These are phyloP conservation scores for Lepraria neglecta DNA, from an alignment of 495 filamentous ascomycete species.

Conservation along the genomic window DNA sequence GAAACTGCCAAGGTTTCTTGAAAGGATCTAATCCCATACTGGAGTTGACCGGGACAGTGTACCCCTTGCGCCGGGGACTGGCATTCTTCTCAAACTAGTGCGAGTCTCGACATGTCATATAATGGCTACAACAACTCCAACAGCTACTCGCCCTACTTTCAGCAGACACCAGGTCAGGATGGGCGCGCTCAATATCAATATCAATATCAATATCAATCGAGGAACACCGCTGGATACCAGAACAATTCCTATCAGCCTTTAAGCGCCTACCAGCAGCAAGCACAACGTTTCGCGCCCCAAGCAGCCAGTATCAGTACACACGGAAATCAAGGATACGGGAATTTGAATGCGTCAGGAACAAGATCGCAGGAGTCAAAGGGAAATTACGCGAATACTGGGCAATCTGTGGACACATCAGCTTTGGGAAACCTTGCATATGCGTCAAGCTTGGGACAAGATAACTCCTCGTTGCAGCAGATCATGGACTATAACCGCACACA, in stretches of 20 bases:
- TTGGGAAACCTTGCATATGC: slow-evolving; percentile 30
- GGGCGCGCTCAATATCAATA: slow-evolving; percentile 6
- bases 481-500: slow-evolving; percentile 21
- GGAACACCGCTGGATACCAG: slow-evolving; percentile 2
- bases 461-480: slow-evolving; percentile 12
- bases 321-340: slow-evolving; percentile 13
- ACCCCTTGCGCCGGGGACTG: not conserved
- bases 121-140: slow-evolving; percentile 15
- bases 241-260: slow-evolving; percentile 13
- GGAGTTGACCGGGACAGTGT: too few species aligned
- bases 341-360: not conserved
- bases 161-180: slow-evolving; percentile 4
- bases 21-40: too few species aligned
- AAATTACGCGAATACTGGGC: slow-evolving; percentile 6
- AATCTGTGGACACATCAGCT: slow-evolving; percentile 22
- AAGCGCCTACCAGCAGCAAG: slow-evolving; percentile 19
- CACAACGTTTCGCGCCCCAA: not conserved
- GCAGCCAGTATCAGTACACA: slow-evolving; percentile 9
- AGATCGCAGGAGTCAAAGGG: slow-evolving; percentile 6
- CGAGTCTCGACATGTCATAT: slow-evolving; percentile 16
- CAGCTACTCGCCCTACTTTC: slow-evolving; percentile 20
- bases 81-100: not conserved
- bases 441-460: slow-evolving; percentile 23
- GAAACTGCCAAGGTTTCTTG: too few species aligned
- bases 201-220: slow-evolving; percentile 13